Base-by-base conservation (phyloP, 164 flowering plant species). In the Annona cherimola region DNA sequence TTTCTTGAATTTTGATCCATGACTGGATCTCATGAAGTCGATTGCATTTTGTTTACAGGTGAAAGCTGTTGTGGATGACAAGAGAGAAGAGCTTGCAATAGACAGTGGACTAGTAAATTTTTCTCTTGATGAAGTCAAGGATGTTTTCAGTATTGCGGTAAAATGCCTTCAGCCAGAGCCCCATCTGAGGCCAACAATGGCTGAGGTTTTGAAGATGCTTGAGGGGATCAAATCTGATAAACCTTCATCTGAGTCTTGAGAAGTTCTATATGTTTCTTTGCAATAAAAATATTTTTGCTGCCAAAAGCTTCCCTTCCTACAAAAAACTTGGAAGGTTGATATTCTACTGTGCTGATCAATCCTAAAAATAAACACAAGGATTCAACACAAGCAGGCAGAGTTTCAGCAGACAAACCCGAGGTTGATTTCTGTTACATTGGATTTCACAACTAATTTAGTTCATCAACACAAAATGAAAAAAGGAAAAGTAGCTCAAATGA, bases 151-250 rank as follows among this genome's bases (percentile, higher is more conserved):
- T 54, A 81, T 92, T 11, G 92, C 98, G 69, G 60, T 87, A 42
- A 85, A 77, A 86, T 94, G 98, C 80, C 92, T 92, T 19, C 94
- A 94, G 66, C 45, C 90, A 69, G 96, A 92, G 16, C 94, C 97
- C 16, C 79, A 87, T 4, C 81, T 70, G 68, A 90, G 98, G 70
- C 97, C 98, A 35, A 88, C 89, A n/a, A 92, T 94, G 96, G 84
- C 78, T 57, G 94, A 92, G 81, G 94, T 92, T 81, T 77, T 92
- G 67, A 94, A 88, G 80, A 80, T 89, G 94, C 91, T 92, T 63
- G 94, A 94, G 84, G 81, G 81, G 68, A 79, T 84, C n/a, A 82
- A 81, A 70, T 64, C 83, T 74, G 72, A 82, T 64, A 79, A 76
- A 66, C 45, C 40, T 70, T 78, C 72, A 75, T 50, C 57, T 45